Base-by-base conservation (phyloP, 2,329 filamentous ascomycete genomes). In the Botrytis paeoniae region DNA sequence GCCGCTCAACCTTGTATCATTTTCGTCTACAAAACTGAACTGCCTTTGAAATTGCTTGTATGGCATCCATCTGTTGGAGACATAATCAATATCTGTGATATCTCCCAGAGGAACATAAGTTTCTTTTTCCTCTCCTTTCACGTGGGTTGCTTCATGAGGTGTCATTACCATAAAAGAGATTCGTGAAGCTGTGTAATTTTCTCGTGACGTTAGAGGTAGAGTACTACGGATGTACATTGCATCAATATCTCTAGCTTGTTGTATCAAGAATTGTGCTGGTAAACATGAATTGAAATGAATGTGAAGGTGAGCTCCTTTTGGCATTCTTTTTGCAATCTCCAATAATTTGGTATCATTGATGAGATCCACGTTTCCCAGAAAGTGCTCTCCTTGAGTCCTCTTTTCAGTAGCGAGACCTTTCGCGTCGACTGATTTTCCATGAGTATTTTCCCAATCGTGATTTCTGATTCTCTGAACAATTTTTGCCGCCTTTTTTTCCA, bases 261-360 rank as follows among this genome's bases (percentile, higher is more conserved):
- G 76, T 84, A 94, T 83, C 32, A 94, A 83, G 8, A 89, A 85
- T 2, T 84, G 80, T 16, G 91, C 90, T 22, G 85, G 83, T 7
- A 94, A 83, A 74, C 91, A 92, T n/a, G 92, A 87, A 80, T 94
- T 94, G 84, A 93, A 94, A 80, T 94, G 92, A 37, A 93, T 87
- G 80, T 94, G 92, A 37, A 94, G 83, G 79, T 94, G 90, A 0
- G 87, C 87, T 3, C 91, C 92, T 81, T 94, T 94, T 60, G 92
- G 92, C 84, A 92, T 87, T 73, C 81, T 79, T 45, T 83, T 83
- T 9, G 89, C 87, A 39, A 91, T 85, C 41, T 83, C 76, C 76
- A 89, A 88, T 22, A 94, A 78, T 61, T 83, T 81, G 14, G 91
- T 92, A 64, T 84, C 70, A 54, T 85, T 81, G 76, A 91, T 88